Percentiles rank a stretch among this genome's conserved stretches.
These are phyloP conservation scores for Metschnikowia bowlesiae DNA, from an alignment of 805 yeast species.

Conservation along the genomic window DNA sequence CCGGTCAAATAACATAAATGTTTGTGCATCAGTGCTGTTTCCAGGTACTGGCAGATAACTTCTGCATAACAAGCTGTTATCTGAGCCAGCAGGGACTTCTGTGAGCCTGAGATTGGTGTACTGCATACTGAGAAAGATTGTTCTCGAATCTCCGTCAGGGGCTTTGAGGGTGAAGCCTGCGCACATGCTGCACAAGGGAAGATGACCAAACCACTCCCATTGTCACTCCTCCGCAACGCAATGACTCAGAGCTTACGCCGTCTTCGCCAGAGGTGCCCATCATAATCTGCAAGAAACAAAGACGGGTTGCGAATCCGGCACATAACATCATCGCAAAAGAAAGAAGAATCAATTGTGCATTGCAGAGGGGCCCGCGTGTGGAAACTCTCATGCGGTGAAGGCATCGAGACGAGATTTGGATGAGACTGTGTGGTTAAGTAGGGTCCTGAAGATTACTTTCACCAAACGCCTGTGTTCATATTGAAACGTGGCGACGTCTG, in stretches of 20 bases:
- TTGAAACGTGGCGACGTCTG: neutral
- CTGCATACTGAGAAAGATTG: conserved; percentile 3
- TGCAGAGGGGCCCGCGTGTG: neutral
- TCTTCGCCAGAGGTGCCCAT: neutral
- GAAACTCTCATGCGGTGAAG: neutral
- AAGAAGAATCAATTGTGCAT: conserved; percentile 4
- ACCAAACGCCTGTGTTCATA: too few relatives aligned
- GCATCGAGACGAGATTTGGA: neutral
- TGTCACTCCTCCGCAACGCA: neutral
- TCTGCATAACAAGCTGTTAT: neutral
- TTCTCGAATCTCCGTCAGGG: neutral
- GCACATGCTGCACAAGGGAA: neutral
- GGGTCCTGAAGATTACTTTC: too few relatives aligned
- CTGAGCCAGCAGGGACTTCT: neutral
- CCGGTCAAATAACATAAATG: too few relatives aligned
- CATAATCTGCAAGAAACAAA: neutral
- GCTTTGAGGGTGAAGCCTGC: neutral
- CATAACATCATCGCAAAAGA: neutral
- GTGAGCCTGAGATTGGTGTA: neutral
- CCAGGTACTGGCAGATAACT: neutral
- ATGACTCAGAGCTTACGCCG: neutral
- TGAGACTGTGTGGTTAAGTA: neutral
- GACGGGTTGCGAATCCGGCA: conserved; percentile 5
- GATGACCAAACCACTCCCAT: too few relatives aligned
- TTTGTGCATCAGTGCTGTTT: neutral